These are phyloP conservation scores for Nitzschia sp. DNA, from an alignment of 108 stramenopile species.

Conservation along the genomic window DNA sequence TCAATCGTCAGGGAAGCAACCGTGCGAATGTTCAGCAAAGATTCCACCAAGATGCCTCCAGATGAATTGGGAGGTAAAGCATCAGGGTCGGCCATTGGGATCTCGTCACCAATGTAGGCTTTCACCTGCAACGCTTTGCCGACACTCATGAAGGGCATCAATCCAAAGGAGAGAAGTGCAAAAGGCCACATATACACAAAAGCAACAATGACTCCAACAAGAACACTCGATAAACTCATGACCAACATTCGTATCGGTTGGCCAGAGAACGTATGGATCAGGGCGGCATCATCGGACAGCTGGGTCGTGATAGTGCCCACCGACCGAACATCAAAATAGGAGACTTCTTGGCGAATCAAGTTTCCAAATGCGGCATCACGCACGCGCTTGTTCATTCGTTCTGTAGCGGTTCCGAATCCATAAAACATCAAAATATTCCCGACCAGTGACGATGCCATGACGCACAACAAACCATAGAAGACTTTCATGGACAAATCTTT, in stretches of 20 bases:
- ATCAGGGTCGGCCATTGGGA: constrained; percentile 21
- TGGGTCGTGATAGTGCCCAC: constrained; percentile 60
- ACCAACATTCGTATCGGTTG: constrained; percentile 62
- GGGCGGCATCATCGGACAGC: constrained; percentile 64
- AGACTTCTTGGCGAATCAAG: constrained; percentile 54
- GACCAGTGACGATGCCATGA: constrained; percentile 38
- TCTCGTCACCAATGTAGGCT: constrained; percentile 54
- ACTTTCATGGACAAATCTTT: constrained; percentile 33
- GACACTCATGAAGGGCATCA: constrained; percentile 62
- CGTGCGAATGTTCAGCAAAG: constrained; percentile 66
- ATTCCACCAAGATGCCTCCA: constrained; percentile 61
- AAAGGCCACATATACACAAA: constrained; percentile 72
- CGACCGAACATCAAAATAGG: constrained; percentile 49
- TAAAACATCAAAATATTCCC: constrained; percentile 53
- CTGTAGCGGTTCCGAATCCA: constrained; percentile 62
- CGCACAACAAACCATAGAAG: constrained; percentile 26
- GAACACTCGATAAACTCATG: constrained; percentile 46
- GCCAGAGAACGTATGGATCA: constrained; percentile 62
- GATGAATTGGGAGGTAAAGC: constrained; percentile 42
- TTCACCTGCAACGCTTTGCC: constrained; percentile 62
- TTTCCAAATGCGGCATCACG: constrained; percentile 53
- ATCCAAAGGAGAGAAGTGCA: constrained; percentile 40
- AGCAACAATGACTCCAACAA: constrained; percentile 59
- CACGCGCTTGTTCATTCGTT: constrained; percentile 69
- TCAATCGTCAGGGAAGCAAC: constrained; percentile 62